Percentiles rank a stretch among this genome's conserved stretches.
Evolutionary conservation across 139 green algal species (phyloP).

Genomic region (Chlorella sp.): DNA sequence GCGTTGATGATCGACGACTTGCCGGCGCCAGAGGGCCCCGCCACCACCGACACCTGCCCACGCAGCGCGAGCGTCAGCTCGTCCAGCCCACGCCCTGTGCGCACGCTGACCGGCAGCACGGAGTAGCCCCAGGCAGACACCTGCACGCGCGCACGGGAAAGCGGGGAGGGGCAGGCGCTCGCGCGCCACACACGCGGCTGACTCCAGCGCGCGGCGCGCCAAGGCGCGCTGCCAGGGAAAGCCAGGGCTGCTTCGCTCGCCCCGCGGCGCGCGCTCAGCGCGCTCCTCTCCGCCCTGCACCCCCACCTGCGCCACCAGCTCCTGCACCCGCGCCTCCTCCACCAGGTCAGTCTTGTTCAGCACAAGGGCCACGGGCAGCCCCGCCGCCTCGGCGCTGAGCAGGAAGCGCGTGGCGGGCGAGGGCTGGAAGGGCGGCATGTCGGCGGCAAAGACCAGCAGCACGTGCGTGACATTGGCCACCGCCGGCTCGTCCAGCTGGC

Average conservation of each 20-base stretch:
- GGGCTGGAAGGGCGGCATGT: slow-evolving; percentile 77
- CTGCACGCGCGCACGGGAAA: slow-evolving; percentile 11
- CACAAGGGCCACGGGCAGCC: slow-evolving; percentile 80
- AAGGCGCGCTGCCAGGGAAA: too few species aligned
- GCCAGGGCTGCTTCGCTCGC: too few species aligned
- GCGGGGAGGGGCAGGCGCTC: too few species aligned
- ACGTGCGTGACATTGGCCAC: slow-evolving; percentile 95
- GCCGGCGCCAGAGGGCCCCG: slow-evolving; percentile 90
- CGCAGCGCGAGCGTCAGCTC: slow-evolving; percentile 51
- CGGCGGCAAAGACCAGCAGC: slow-evolving; percentile 87
- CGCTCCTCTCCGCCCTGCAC: slow-evolving; percentile 14
- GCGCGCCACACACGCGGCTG: too few species aligned
- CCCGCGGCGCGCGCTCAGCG: too few species aligned
- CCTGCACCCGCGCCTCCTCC: slow-evolving; percentile 30
- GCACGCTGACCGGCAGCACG: slow-evolving; percentile 70
- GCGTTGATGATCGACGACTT: slow-evolving; percentile 97
- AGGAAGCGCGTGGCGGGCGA: slow-evolving; percentile 86
- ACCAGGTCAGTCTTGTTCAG: slow-evolving; percentile 96
- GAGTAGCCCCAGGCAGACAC: slow-evolving; percentile 84
- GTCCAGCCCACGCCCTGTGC: slow-evolving; percentile 62
- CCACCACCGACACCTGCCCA: slow-evolving; percentile 73
- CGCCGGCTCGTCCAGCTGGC: slow-evolving; percentile 74
- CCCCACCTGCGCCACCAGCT: slow-evolving; percentile 37
- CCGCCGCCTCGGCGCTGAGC: slow-evolving; percentile 73
- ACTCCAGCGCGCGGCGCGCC: too few species aligned